A percentile compares a stretch with the other conserved stretches of the same genome.
These are phyloP conservation scores for Erythrobasidium hasegawianum DNA, from an alignment of 1,284 basidiomycete genomes.

Conservation along the genomic window DNA sequence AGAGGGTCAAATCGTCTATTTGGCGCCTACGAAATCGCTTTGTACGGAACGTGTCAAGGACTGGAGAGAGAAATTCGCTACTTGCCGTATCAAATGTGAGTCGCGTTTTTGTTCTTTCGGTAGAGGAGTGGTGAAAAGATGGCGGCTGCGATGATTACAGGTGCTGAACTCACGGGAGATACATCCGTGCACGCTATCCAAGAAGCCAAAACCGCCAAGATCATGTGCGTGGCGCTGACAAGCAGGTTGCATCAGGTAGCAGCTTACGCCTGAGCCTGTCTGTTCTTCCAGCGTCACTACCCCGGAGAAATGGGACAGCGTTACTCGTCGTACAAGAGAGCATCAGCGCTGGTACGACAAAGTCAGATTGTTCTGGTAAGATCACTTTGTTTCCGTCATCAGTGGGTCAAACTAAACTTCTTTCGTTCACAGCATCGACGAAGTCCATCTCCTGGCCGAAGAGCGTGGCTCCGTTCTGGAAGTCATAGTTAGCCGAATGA, in stretches of 20 bases:
- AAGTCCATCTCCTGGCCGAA: conserved; percentile 91
- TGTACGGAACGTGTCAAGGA: conserved; percentile 80
- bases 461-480: conserved; percentile 83
- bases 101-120: too few relatives aligned
- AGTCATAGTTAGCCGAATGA: conserved; percentile 91
- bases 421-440: conserved; percentile 61
- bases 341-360: conserved; percentile 46
- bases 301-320: conserved; percentile 92
- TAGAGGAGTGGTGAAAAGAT: too few relatives aligned
- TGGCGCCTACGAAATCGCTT: conserved; percentile 60
- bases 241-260: too few relatives aligned
- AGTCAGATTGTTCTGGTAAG: conserved; percentile 52
- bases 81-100: conserved; percentile 55
- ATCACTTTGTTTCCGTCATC: too few relatives aligned
- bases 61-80: conserved; percentile 74
- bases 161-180: conserved; percentile 88
- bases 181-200: conserved; percentile 60
- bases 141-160: conserved; percentile 53
- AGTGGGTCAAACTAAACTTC: not conserved
- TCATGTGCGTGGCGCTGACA: conserved; percentile 69
- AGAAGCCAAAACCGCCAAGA: conserved; percentile 66
- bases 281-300: conserved; percentile 50
- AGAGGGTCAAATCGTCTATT: conserved; percentile 73
- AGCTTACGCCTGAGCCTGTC: too few relatives aligned
- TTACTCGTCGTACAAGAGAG: conserved; percentile 72